Percentiles rank a stretch among this genome's conserved stretches.
phyloP scores from a whole-genome alignment of 164 flowering plant genomes.

The Aristolochia californica region DNA sequence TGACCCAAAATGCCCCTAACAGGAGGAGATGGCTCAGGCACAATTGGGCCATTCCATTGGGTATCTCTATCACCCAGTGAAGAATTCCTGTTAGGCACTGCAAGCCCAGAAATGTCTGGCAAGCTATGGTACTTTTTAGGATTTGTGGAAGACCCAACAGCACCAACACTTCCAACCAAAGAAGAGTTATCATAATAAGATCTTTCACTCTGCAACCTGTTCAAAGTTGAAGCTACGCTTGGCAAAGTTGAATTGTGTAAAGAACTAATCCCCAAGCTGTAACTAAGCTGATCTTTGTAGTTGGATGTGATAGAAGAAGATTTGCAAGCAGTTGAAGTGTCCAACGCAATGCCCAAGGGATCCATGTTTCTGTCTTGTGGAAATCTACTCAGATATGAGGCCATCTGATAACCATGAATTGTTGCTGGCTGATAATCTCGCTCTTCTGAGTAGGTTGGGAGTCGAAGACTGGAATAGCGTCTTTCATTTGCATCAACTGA shows the following conservation, averaged over 20 bases:
- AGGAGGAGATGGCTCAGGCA: conserved; percentile 36
- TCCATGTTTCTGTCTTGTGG: conserved; percentile 35
- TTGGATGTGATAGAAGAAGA: conserved; percentile 33
- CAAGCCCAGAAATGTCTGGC: conserved; percentile 82
- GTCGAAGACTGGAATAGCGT: conserved; percentile 73
- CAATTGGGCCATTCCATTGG: conserved; percentile 45
- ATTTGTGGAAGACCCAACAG: conserved; percentile 20
- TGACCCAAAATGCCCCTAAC: conserved; percentile 25
- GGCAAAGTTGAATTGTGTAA: conserved; percentile 36
- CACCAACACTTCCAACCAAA: conserved; percentile 26
- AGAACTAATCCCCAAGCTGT: conserved; percentile 31
- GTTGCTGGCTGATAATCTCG: conserved; percentile 83
- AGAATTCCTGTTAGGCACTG: conserved; percentile 31
- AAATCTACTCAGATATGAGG: conserved; percentile 46
- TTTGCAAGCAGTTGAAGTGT: conserved; percentile 20
- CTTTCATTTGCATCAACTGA: conserved; percentile 42
- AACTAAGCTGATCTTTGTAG: conserved; percentile 35
- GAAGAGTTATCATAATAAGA: conserved; percentile 28
- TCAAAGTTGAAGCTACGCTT: conserved; percentile 38
- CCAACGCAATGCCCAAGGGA: conserved; percentile 27
- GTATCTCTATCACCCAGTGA: conserved; percentile 26
- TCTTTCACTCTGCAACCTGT: conserved; percentile 38
- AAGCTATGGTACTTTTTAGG: conserved; percentile 78
- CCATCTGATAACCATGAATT: conserved; percentile 73
- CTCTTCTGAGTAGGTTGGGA: conserved; percentile 46